These are phyloP conservation scores for Paecilomyces variotii DNA, from an alignment of 2,329 filamentous ascomycete species.

Conservation along the genomic window DNA sequence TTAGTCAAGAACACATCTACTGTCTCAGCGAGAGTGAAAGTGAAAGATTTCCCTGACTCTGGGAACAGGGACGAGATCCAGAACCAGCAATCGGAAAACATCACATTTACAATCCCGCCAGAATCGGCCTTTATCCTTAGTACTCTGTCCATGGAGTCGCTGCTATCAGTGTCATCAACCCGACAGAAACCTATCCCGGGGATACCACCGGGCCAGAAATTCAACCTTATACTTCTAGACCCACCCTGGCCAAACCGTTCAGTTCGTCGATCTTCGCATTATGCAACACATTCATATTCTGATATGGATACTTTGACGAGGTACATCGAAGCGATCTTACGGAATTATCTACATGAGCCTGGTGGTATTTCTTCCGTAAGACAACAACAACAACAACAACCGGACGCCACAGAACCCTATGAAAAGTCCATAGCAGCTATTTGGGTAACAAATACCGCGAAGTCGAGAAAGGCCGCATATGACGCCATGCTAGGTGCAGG, in stretches of 20 bases:
- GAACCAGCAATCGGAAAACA: not conserved
- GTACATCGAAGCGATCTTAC: constrained; percentile 39
- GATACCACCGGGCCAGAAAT: constrained; percentile 28
- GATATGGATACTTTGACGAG: constrained; percentile 20
- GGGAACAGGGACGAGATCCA: constrained; percentile 10
- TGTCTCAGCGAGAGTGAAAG: constrained; percentile 9
- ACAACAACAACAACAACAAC: constrained; percentile 20
- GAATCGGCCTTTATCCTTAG: constrained; percentile 40
- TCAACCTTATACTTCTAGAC: constrained; percentile 54
- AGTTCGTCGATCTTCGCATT: constrained; percentile 45
- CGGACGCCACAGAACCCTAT: constrained; percentile 1
- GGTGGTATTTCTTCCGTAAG: constrained; percentile 12
- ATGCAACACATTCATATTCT: constrained; percentile 29
- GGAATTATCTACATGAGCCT: constrained; percentile 30
- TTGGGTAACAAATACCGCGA: constrained; percentile 55
- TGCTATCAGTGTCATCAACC: not conserved
- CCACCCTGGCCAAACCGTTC: constrained; percentile 59
- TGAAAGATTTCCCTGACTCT: constrained; percentile 5
- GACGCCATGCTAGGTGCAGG: constrained; percentile 37
- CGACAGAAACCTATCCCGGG: constrained; percentile 10
- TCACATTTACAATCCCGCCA: constrained; percentile 40
- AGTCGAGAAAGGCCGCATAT: constrained; percentile 41
- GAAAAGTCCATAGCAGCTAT: constrained; percentile 41
- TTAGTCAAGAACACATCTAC: constrained; percentile 24
- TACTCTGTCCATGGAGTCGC: constrained; percentile 19